Evolutionary conservation across 2,329 filamentous ascomycete genomes (phyloP).

Genomic region (Colletotrichum sp.): DNA sequence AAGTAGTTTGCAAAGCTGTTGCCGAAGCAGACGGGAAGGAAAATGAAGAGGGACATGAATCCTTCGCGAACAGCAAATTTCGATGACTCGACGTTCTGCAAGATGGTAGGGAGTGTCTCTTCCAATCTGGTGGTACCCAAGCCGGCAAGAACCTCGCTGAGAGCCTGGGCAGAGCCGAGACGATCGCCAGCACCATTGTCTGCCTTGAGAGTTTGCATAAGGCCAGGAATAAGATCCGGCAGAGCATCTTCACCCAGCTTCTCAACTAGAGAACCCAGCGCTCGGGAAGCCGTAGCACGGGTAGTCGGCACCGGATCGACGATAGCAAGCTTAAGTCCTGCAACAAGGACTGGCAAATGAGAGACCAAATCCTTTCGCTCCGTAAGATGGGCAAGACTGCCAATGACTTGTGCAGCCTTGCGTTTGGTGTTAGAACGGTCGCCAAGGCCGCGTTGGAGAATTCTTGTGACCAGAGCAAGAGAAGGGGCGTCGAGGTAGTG

Average conservation of each 20-base stretch:
- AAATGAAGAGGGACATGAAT: conserved; percentile 99
- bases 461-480: conserved; percentile 90
- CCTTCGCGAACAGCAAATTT: conserved; percentile 93
- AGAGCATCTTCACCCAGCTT: conserved; percentile 97
- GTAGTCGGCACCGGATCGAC: conserved; percentile 97
- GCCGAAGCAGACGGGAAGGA: conserved; percentile 97
- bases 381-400: conserved; percentile 94
- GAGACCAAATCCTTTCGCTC: conserved; percentile 92
- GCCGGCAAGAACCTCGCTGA: conserved; percentile 94
- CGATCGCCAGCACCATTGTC: conserved; percentile 96
- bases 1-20: conserved; percentile 98
- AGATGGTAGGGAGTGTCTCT: conserved; percentile 92
- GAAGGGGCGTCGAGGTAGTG: conserved; percentile 99
- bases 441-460: conserved; percentile 88
- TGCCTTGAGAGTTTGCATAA: conserved; percentile 97
- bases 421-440: conserved; percentile 95
- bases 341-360: conserved; percentile 90
- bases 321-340: conserved; percentile 85
- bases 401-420: conserved; percentile 97
- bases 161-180: conserved; percentile 92
- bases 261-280: conserved; percentile 94
- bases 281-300: conserved; percentile 93
- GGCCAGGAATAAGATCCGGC: conserved; percentile 93
- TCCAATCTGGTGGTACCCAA: conserved; percentile 91
- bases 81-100: conserved; percentile 92